Evolutionary conservation across 1,284 basidiomycete genomes (phyloP).

Genomic region (Macrocystidia cucumis): DNA sequence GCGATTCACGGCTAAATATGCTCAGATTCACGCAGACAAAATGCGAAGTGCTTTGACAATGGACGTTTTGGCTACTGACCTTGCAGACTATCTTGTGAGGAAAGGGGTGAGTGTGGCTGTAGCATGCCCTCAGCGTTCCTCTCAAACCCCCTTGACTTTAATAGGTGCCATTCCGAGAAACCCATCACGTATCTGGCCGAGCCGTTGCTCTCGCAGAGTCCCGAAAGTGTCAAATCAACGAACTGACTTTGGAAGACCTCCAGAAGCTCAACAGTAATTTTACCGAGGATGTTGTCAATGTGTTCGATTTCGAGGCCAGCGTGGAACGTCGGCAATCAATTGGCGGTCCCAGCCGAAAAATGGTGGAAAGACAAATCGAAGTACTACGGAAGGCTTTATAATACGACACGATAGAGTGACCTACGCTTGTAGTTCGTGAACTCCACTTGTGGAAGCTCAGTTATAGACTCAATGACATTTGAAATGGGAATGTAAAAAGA

Average conservation of each 20-base stretch:
- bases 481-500: too few species aligned
- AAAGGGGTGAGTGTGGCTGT: conserved; percentile 71
- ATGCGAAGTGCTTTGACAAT: conserved; percentile 90
- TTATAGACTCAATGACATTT: too few species aligned
- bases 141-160: conserved; percentile 4
- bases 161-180: conserved; percentile 92
- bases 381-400: too few species aligned
- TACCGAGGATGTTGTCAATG: conserved; percentile 68
- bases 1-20: conserved; percentile 2
- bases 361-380: conserved; percentile 81
- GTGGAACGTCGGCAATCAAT: conserved; percentile 94
- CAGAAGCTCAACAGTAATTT: conserved; percentile 74
- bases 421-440: too few species aligned
- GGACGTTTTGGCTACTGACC: conserved; percentile 95
- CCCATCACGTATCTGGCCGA: conserved; percentile 95
- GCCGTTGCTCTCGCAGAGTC: conserved; percentile 93
- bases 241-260: conserved; percentile 78
- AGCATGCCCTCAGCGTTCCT: conserved; percentile 4
- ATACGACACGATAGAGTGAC: too few species aligned
- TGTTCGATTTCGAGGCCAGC: conserved; percentile 92
- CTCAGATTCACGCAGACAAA: conserved; percentile 79
- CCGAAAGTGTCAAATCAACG: conserved; percentile 72
- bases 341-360: conserved; percentile 83
- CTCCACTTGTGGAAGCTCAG: too few species aligned
- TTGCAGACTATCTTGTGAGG: conserved; percentile 96